These are phyloP conservation scores for Gymnopus androsaceus DNA, from an alignment of 1,284 basidiomycete genomes.

Conservation along the genomic window DNA sequence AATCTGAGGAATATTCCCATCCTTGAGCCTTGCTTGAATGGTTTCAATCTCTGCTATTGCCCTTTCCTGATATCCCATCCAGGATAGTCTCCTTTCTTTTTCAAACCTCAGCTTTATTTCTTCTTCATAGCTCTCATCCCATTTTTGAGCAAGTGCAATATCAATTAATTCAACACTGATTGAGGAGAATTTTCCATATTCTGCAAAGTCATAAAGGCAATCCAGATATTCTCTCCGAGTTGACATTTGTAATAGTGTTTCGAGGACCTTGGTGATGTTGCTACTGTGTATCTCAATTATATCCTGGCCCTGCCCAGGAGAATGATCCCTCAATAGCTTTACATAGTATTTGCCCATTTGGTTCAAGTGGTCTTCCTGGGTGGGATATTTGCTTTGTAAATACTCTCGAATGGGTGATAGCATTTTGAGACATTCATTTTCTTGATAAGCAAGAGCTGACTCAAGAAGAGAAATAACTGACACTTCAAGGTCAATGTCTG, in stretches of 20 bases:
- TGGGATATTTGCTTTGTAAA: not conserved
- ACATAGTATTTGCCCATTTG: not conserved
- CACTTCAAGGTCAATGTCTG: not conserved
- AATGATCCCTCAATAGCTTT: not conserved
- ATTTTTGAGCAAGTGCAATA: not conserved
- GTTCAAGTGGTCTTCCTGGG: not conserved
- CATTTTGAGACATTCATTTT: too few species aligned
- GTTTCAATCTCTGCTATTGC: not conserved
- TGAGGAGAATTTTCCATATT: not conserved
- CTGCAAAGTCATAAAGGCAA: not conserved
- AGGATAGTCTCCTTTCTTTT: not conserved
- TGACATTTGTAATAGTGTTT: not conserved
- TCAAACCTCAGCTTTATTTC: not conserved
- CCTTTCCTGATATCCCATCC: not conserved
- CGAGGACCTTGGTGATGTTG: not conserved
- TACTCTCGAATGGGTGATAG: too few species aligned
- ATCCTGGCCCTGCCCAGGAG: not conserved
- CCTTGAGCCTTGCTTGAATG: not conserved
- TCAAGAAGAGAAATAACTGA: too few species aligned
- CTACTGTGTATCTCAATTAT: not conserved
- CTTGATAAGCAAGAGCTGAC: too few species aligned
- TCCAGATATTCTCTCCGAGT: not conserved
- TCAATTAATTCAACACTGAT: not conserved
- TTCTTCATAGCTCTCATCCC: not conserved
- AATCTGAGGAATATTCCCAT: slow-evolving; percentile 5